These are phyloP conservation scores for Mycosphaerelloides madeirae DNA, from an alignment of 2,329 filamentous ascomycete genomes.

Conservation along the genomic window DNA sequence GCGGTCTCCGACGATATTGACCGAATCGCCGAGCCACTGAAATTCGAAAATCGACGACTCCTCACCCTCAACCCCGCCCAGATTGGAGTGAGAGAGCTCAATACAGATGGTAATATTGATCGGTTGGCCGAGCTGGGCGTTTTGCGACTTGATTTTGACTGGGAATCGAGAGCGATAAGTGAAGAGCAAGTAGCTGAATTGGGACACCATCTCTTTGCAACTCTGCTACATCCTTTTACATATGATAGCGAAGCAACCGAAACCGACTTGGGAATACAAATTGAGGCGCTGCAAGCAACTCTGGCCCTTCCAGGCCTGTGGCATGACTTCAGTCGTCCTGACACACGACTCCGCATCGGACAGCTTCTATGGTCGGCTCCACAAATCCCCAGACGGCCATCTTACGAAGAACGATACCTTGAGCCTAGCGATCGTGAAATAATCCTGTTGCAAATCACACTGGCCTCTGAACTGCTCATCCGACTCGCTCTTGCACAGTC, in stretches of 20 bases:
- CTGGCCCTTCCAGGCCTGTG: constrained; percentile 43
- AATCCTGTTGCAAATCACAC: constrained; percentile 50
- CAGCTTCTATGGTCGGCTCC: constrained; percentile 42
- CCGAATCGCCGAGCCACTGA: not conserved
- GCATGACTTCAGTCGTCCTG: constrained; percentile 44
- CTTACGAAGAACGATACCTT: constrained; percentile 17
- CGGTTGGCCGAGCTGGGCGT: constrained; percentile 23
- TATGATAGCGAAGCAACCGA: not conserved
- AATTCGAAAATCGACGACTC: constrained; percentile 27
- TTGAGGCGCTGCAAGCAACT: constrained; percentile 41
- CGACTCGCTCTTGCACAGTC: constrained; percentile 46
- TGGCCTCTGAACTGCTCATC: constrained; percentile 52
- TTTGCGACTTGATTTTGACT: constrained; percentile 2
- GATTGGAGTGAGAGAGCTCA: constrained; percentile 22
- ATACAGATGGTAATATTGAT: constrained; percentile 19
- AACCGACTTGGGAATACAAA: constrained; percentile 39
- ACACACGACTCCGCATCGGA: constrained; percentile 44
- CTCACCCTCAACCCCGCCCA: constrained; percentile 20
- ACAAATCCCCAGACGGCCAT: constrained; percentile 10
- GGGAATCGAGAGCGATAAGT: constrained; percentile 5
- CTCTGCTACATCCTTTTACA: constrained; percentile 18
- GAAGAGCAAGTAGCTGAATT: constrained; percentile 22
- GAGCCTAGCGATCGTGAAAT: constrained; percentile 47
- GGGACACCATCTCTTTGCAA: constrained; percentile 26
- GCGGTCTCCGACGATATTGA: constrained; percentile 31